Conservation (phyloP, 139 green algal genomes). For the Chloropicon primus region DNA sequence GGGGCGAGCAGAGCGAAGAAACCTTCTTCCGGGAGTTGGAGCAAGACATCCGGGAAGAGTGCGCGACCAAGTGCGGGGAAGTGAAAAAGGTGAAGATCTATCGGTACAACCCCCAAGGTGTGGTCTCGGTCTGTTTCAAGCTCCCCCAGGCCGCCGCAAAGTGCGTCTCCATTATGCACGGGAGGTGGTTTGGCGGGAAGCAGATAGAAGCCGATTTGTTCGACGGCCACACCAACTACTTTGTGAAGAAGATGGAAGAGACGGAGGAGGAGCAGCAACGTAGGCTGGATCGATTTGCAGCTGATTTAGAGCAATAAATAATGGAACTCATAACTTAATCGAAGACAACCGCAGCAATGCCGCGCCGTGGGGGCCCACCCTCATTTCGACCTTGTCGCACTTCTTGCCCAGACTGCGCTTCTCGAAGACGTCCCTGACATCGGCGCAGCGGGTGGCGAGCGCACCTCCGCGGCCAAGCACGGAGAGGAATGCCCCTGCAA, state of each 20-base stretch:
- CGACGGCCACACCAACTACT: background rate
- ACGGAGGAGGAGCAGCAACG: background rate
- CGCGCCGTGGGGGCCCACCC: too few species aligned
- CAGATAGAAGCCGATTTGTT: background rate
- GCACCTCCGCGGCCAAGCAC: too few species aligned
- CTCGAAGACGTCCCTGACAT: too few species aligned
- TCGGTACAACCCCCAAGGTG: slow-evolving; percentile 54
- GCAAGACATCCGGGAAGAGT: slow-evolving; percentile 62
- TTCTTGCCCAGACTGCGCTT: too few species aligned
- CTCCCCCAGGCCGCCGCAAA: slow-evolving; percentile 40
- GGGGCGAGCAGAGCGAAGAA: slow-evolving; percentile 5
- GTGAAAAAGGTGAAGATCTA: slow-evolving; percentile 38
- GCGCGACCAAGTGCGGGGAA: slow-evolving; percentile 47
- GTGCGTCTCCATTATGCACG: slow-evolving; percentile 73
- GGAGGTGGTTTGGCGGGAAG: slow-evolving; percentile 35
- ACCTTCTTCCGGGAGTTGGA: slow-evolving; percentile 56
- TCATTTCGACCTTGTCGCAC: too few species aligned
- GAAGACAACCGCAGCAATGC: too few species aligned
- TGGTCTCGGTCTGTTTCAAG: slow-evolving; percentile 69
- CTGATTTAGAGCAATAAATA: background rate
- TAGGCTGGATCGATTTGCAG: background rate
- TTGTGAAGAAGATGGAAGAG: background rate
- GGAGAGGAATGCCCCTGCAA: too few species aligned
- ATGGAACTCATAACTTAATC: too few species aligned
- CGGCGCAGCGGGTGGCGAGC: too few species aligned